Percentiles rank a stretch among this genome's conserved stretches.
phyloP scores from a whole-genome alignment of 805 yeast genomes.

The Candida suzukii region DNA sequence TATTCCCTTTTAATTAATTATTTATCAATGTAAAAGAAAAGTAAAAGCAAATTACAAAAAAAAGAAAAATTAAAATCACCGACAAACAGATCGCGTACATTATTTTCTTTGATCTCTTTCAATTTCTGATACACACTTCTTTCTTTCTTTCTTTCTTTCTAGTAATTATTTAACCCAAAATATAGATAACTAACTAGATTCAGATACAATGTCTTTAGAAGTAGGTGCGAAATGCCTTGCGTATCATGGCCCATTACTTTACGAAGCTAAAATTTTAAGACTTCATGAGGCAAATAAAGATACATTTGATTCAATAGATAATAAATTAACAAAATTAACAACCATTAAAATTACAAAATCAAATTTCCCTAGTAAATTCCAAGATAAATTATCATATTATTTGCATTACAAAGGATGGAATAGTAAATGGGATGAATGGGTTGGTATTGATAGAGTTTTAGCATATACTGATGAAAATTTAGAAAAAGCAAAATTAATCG shows the following conservation, averaged over 20 bases:
- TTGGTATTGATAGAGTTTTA: constrained; percentile 57
- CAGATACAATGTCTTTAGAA: constrained; percentile 7
- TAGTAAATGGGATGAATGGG: constrained; percentile 96
- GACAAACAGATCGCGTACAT: too few relatives aligned
- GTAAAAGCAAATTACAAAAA: too few relatives aligned
- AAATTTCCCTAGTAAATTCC: constrained; percentile 8
- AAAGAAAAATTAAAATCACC: too few relatives aligned
- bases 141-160: too few relatives aligned
- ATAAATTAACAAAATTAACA: constrained; percentile 29
- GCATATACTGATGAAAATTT: constrained; percentile 64
- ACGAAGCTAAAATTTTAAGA: constrained; percentile 77
- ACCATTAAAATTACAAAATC: constrained; percentile 5
- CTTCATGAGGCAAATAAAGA: constrained; percentile 48
- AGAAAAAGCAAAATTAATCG: constrained; percentile 53
- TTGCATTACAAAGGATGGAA: constrained; percentile 97
- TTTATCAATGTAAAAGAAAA: too few relatives aligned
- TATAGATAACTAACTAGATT: too few relatives aligned
- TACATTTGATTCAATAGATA: constrained; percentile 22
- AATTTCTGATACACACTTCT: too few relatives aligned
- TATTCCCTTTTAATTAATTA: too few relatives aligned
- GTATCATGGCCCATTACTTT: constrained; percentile 84
- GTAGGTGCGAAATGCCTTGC: constrained; percentile 48
- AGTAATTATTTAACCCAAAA: too few relatives aligned
- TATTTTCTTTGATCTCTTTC: too few relatives aligned
- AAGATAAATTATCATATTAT: constrained; percentile 39